Conservation (phyloP, 2,329 filamentous ascomycete species). For the Fusarium tanahbumbuense region DNA sequence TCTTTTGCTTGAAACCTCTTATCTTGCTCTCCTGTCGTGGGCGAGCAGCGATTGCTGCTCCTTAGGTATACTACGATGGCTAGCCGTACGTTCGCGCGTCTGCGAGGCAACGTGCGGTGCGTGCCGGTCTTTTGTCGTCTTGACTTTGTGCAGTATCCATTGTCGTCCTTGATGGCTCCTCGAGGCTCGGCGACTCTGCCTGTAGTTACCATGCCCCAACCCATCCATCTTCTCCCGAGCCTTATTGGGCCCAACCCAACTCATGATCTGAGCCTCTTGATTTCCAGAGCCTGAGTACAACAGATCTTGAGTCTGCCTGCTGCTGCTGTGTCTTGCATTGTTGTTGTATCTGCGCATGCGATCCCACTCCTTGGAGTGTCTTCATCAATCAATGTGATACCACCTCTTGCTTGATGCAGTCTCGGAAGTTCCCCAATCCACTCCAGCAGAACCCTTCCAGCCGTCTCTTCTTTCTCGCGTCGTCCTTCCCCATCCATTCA, state of each 20-base stretch:
- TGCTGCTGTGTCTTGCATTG: conserved; percentile 37
- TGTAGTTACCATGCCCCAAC: conserved; percentile 35
- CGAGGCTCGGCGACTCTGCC: conserved; percentile 33
- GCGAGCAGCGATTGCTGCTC: conserved; percentile 8
- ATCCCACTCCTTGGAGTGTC: conserved; percentile 48
- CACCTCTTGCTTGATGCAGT: conserved; percentile 51
- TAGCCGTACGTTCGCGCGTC: conserved; percentile 33
- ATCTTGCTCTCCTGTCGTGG: conserved; percentile 1
- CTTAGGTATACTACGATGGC: conserved; percentile 8
- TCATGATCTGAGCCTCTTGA: conserved; percentile 36
- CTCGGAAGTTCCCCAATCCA: conserved; percentile 49
- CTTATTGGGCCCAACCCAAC: conserved; percentile 37
- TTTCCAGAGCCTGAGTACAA: conserved; percentile 24
- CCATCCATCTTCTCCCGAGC: conserved; percentile 28
- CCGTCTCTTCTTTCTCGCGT: conserved; percentile 48
- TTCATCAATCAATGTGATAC: conserved; percentile 53
- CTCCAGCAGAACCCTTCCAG: conserved; percentile 45
- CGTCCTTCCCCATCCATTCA: conserved; percentile 46
- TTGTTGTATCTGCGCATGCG: conserved; percentile 35
- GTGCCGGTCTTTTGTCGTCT: conserved; percentile 31
- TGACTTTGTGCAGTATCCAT: conserved; percentile 20
- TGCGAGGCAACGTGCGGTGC: conserved; percentile 35
- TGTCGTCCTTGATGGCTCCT: conserved; percentile 23
- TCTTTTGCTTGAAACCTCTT: conserved; percentile 38
- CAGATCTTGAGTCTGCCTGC: conserved; percentile 34